Conservation (phyloP, 2,329 filamentous ascomycete genomes). For the Fusarium anthophilum region DNA sequence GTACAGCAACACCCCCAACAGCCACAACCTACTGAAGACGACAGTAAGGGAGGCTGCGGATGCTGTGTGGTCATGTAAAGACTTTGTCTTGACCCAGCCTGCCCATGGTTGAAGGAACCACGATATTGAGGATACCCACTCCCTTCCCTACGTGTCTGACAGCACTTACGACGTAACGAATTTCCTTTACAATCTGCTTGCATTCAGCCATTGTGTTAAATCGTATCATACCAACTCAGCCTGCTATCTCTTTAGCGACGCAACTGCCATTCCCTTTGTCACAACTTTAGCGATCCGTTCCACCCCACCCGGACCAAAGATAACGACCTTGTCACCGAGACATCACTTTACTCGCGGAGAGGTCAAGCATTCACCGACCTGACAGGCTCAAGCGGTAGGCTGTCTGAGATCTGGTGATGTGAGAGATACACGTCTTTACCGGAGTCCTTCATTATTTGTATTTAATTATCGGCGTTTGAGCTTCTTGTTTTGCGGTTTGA, state of each 20-base stretch:
- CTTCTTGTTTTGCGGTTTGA: conserved; percentile 20
- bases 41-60: conserved; percentile 57
- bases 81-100: background rate
- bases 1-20: conserved; percentile 19
- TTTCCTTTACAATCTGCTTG: conserved; percentile 39
- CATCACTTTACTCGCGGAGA: conserved; percentile 16
- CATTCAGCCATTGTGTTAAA: conserved; percentile 46
- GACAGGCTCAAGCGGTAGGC: conserved; percentile 27
- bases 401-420: conserved; percentile 13
- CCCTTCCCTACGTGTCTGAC: conserved; percentile 25
- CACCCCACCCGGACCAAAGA: conserved; percentile 22
- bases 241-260: conserved; percentile 41
- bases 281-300: conserved; percentile 31
- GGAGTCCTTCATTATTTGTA: conserved; percentile 36
- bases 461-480: conserved; percentile 41
- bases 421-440: conserved; percentile 14
- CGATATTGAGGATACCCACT: conserved; percentile 18
- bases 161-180: conserved; percentile 47
- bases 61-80: conserved; percentile 63
- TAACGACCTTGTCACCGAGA: conserved; percentile 26
- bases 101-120: background rate
- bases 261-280: conserved; percentile 43
- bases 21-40: conserved; percentile 40
- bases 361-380: conserved; percentile 25
- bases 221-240: conserved; percentile 36